Evolutionary conservation across 1,284 basidiomycete species (phyloP), one percentile per base, ranked within the genome.

Genomic region (Bjerkandera adusta): DNA sequence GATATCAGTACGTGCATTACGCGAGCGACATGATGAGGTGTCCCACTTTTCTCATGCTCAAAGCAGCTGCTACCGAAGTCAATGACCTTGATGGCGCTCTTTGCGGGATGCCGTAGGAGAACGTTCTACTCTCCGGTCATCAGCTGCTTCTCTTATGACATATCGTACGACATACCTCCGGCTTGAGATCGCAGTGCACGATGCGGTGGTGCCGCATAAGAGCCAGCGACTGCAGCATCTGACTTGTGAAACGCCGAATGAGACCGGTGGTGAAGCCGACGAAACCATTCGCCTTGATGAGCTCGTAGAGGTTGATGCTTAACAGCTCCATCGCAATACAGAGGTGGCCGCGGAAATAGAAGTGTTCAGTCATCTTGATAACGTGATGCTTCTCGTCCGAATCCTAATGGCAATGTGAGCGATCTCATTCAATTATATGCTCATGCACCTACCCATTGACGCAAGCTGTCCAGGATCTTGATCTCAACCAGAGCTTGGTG

Each of bases 101-200:
- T 97, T 10, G 90, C 85, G 12, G 97, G 97, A 67, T 99, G 96
- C 45, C 85, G 85, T 39, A 99, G 74, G 5, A 99, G 73, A 36
- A 99, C 93, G 61, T 99, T 99, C 92, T 96, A 54, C 11, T 11
- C 6, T 26, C 20, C 21, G 11, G 25, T 38, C 20, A 49, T 30
- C 27, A n/a, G 24, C 21, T 16, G n/a, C 18, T 29, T 42, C 18
- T 48, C 59, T 30, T 52, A 48, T 48, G 53, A 49, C 36, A 43
- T 25, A 32, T 29, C 26, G 32, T 10, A 33, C 43, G 21, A 61
- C 77, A 50, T 54, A 87, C 92, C 81, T 99, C 97, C 13, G 97
- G 97, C 69, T 99, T 99, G 55, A 99, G 72, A 70, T 99, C 97
- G 61, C 97, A 99, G 65, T 99, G 97, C n/a, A 99, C 97, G 51